phyloP scores from a whole-genome alignment of 1,284 basidiomycete species.

The Ganoderma lucidum region DNA sequence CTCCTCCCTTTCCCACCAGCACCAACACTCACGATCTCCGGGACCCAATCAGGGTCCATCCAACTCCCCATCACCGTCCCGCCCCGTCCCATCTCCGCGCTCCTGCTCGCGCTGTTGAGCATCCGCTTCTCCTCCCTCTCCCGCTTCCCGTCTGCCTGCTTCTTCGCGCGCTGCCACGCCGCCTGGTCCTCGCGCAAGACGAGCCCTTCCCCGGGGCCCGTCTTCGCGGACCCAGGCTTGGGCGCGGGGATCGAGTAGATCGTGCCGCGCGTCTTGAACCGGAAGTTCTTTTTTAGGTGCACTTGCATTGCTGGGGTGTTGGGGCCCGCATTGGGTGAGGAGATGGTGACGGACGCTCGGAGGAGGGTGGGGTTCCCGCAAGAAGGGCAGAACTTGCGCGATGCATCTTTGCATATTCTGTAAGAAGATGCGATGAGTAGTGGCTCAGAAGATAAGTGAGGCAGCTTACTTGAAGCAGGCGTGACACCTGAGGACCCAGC shows the following conservation, averaged over 20 bases:
- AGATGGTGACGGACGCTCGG: constrained; percentile 90
- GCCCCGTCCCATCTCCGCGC: constrained; percentile 57
- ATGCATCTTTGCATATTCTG: constrained; percentile 95
- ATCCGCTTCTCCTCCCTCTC: constrained; percentile 83
- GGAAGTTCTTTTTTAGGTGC: constrained; percentile 95
- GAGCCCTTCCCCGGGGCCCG: constrained; percentile 80
- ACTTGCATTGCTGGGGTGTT: constrained; percentile 77
- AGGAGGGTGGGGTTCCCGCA: constrained; percentile 95
- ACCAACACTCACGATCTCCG: constrained; percentile 82
- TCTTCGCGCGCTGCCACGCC: constrained; percentile 86
- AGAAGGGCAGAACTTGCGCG: constrained; percentile 97
- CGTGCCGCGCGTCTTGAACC: constrained; percentile 92
- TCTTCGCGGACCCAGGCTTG: constrained; percentile 89
- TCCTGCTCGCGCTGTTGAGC: constrained; percentile 66
- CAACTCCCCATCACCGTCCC: constrained; percentile 74
- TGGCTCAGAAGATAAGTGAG: not conserved
- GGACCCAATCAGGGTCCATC: constrained; percentile 97
- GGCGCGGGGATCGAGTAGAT: constrained; percentile 94
- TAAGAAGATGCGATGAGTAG: not conserved
- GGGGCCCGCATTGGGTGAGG: constrained; percentile 65
- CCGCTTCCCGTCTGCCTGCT: constrained; percentile 73
- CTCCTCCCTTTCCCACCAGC: constrained; percentile 79
- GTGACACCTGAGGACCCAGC: constrained; percentile 96
- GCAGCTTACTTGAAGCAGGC: constrained; percentile 98
- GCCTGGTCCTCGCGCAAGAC: constrained; percentile 92